Evolutionary conservation across 129 eudicot genomes (phyloP).

Genomic region (Mikania micrantha): DNA sequence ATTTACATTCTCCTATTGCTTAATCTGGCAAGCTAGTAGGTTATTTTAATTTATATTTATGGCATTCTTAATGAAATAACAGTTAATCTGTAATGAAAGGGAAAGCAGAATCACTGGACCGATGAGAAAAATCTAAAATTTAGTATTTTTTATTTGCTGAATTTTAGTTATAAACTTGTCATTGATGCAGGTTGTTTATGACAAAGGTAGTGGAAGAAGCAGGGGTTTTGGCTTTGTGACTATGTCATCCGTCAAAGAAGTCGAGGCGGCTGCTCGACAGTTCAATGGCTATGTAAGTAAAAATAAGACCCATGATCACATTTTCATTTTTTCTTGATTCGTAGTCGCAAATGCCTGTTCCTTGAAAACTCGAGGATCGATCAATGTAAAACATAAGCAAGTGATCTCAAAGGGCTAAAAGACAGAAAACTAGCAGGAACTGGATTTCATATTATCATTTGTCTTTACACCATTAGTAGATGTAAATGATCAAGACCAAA

Average conservation of each 20-base stretch:
- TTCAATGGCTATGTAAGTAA: conserved; percentile 74
- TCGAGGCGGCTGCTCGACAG: conserved; percentile 46
- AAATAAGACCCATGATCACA: neutral
- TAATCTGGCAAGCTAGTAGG: neutral
- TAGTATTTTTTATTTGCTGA: neutral
- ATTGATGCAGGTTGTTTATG: conserved; percentile 49
- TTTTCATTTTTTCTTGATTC: no score
- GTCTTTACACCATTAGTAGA: no score
- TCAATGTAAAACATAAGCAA: no score
- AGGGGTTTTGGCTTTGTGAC: conserved; percentile 81
- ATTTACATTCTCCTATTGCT: neutral
- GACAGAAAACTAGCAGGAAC: no score
- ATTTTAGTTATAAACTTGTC: neutral
- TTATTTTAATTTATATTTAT: neutral
- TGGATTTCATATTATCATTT: no score
- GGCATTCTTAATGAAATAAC: neutral
- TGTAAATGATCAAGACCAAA: neutral
- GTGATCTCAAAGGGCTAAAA: no score
- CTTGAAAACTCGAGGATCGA: no score
- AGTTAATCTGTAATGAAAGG: neutral
- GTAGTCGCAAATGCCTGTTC: no score
- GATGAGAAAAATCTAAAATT: neutral
- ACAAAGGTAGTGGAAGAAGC: conserved; percentile 64
- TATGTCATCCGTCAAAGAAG: conserved; percentile 61
- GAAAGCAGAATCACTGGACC: neutral